Conservation (phyloP, 139 green algal genomes). For the Chlorella sp. region DNA sequence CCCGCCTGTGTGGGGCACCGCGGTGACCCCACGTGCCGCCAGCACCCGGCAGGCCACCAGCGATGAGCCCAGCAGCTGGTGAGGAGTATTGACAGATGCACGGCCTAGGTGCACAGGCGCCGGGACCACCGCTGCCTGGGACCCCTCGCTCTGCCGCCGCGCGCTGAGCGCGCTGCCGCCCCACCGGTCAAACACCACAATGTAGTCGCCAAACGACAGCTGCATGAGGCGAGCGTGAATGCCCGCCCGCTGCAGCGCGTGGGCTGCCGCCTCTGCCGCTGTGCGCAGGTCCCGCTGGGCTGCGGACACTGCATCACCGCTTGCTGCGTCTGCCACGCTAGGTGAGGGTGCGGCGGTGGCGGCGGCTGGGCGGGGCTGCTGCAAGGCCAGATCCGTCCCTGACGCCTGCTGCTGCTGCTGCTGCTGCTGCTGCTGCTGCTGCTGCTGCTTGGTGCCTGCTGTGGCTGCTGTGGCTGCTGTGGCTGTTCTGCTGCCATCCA, state of each 20-base stretch:
- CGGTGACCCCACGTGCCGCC: not conserved
- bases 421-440: not conserved
- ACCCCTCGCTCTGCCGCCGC: not conserved
- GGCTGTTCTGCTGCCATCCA: not conserved
- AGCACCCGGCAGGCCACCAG: constrained; percentile 31
- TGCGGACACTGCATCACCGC: not conserved
- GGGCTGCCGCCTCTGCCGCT: constrained; percentile 4
- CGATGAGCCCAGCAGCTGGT: constrained; percentile 2
- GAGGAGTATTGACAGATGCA: not conserved
- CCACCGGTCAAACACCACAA: not conserved
- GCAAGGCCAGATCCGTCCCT: not conserved
- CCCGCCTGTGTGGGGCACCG: not conserved
- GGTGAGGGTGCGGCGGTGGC: not conserved
- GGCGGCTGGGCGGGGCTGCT: too few relatives aligned
- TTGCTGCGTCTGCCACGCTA: not conserved
- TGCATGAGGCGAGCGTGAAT: constrained; percentile 12
- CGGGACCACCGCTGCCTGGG: not conserved
- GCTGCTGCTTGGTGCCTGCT: not conserved
- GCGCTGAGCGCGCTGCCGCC: not conserved
- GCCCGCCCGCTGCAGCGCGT: not conserved
- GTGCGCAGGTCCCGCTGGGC: not conserved
- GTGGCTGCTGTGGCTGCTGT: not conserved
- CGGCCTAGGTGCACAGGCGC: not conserved
- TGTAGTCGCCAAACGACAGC: constrained; percentile 10
- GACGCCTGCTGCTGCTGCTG: not conserved